These are phyloP conservation scores for Calonectria leucothoes DNA, from an alignment of 2,329 filamentous ascomycete genomes.

Conservation along the genomic window DNA sequence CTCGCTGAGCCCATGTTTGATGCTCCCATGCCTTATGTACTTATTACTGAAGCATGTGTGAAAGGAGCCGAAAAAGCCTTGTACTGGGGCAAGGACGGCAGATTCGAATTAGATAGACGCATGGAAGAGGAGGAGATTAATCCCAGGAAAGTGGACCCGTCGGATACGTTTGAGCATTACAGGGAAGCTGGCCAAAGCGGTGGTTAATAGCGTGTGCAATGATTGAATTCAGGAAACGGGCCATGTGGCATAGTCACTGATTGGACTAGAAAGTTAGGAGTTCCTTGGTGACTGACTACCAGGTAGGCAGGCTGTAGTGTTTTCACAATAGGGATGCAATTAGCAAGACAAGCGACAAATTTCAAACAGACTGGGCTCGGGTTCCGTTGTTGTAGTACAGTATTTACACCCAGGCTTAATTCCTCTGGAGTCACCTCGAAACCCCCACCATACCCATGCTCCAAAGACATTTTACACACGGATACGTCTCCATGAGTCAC, in stretches of 20 bases:
- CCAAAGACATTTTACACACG: constrained; percentile 50
- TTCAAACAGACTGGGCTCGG: constrained; percentile 48
- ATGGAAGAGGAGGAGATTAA: constrained; percentile 71
- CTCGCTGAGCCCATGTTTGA: constrained; percentile 86
- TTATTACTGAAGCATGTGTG: constrained; percentile 78
- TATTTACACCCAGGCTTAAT: constrained; percentile 54
- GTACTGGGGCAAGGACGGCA: constrained; percentile 77
- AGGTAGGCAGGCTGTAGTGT: constrained; percentile 22
- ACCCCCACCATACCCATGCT: constrained; percentile 44
- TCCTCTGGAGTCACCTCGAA: constrained; percentile 47
- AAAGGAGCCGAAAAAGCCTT: constrained; percentile 68
- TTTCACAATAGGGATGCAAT: constrained; percentile 21
- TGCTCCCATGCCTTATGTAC: constrained; percentile 79
- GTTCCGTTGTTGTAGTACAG: constrained; percentile 56
- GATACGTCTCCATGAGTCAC: constrained; percentile 45
- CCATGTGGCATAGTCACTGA: constrained; percentile 24
- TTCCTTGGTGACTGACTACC: constrained; percentile 17
- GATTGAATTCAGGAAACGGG: not conserved
- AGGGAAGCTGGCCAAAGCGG: constrained; percentile 61
- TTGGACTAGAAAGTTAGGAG: constrained; percentile 22
- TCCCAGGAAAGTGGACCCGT: constrained; percentile 27
- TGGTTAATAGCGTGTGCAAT: constrained; percentile 46
- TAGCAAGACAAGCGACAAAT: constrained; percentile 33
- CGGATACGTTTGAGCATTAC: constrained; percentile 53
- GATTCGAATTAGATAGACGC: constrained; percentile 75